Conservation (phyloP, 805 yeast species). For the Barnettozyma botsteinii region DNA sequence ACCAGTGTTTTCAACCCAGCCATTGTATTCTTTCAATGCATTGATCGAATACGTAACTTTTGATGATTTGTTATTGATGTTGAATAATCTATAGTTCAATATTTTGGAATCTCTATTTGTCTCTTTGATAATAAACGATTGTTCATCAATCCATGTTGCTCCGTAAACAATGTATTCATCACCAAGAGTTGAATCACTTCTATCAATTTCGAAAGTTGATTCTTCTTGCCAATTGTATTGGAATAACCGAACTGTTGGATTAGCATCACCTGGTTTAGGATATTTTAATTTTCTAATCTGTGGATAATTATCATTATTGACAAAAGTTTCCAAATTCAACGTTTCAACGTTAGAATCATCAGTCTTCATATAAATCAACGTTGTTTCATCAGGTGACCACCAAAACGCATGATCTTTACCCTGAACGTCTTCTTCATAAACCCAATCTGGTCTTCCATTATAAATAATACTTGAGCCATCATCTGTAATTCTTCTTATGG, state of each 20-base stretch:
- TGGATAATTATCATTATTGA: conserved; percentile 43
- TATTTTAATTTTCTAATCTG: conserved; percentile 43
- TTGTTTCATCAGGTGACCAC: conserved; percentile 66
- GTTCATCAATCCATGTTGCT: conserved; percentile 50
- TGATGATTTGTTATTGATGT: conserved; percentile 28
- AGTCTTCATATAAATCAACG: conserved; percentile 47
- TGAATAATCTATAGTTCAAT: conserved; percentile 44
- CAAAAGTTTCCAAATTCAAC: conserved; percentile 48
- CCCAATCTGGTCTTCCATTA: conserved; percentile 79
- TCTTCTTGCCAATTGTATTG: conserved; percentile 34
- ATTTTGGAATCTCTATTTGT: conserved; percentile 57
- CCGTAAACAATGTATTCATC: conserved; percentile 54
- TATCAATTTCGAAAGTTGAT: conserved; percentile 11
- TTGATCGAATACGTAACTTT: conserved; percentile 38
- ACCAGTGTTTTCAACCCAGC: conserved; percentile 54
- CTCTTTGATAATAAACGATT: conserved; percentile 49
- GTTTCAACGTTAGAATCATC: conserved; percentile 56
- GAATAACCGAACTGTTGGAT: conserved; percentile 49
- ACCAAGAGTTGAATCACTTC: conserved; percentile 29
- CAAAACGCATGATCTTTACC: conserved; percentile 54
- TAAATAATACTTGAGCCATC: conserved; percentile 49
- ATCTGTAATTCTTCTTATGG: conserved; percentile 21
- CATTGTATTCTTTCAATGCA: conserved; percentile 38
- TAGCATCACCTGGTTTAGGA: conserved; percentile 66
- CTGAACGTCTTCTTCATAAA: conserved; percentile 76